Conservation (phyloP, 75 land plant species). For the Cupressus sempervirens region DNA sequence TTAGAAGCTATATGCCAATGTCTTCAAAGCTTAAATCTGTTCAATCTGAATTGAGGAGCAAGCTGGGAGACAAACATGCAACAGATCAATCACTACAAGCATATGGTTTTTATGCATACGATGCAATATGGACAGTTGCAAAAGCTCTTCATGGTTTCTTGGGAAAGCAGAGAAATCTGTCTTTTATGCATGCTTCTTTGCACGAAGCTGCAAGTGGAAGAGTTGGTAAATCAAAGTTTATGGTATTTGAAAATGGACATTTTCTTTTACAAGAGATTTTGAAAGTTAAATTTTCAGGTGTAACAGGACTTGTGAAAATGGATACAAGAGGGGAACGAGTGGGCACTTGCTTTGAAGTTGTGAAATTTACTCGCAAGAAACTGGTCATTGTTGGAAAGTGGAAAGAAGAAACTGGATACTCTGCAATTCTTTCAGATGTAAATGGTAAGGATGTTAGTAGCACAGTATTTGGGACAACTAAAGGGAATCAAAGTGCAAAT, state of each 20-base stretch:
- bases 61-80: not conserved
- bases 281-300: conserved; percentile 7
- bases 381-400: conserved; percentile 16
- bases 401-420: conserved; percentile 6
- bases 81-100: not conserved
- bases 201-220: conserved; percentile 13
- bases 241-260: conserved; percentile 10
- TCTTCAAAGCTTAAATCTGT: conserved; percentile 12
- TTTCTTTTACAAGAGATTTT: conserved; percentile 5
- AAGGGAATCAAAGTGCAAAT: not conserved
- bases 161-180: not conserved
- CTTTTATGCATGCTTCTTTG: not conserved
- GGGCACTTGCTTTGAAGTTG: conserved; percentile 11
- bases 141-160: conserved; percentile 12
- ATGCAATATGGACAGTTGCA: conserved; percentile 24
- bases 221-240: conserved; percentile 13
- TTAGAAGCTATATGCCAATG: conserved; percentile 29
- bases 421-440: not conserved
- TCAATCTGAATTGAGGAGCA: conserved; percentile 8
- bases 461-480: not conserved
- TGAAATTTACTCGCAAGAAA: conserved; percentile 18
- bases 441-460: not conserved
- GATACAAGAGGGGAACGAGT: conserved; percentile 18
- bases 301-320: conserved; percentile 13
- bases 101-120: conserved; percentile 30